Conservation (phyloP, 257 asterid species). For the Linderniella brevidens region DNA sequence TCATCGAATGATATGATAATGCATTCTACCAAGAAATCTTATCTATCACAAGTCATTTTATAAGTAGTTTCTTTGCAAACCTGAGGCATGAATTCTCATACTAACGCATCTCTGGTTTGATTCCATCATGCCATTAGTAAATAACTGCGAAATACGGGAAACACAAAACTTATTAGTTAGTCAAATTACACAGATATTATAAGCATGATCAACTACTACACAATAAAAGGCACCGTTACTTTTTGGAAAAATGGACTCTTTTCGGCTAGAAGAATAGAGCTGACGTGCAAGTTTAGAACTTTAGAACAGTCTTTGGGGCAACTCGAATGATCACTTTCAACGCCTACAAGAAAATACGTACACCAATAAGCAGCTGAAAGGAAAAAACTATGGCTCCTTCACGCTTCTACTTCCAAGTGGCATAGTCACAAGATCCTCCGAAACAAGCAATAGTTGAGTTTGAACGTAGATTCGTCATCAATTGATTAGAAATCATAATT, state of each 20-base stretch:
- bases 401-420: too few relatives aligned
- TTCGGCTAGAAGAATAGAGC: conserved; percentile 80
- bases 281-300: conserved; percentile 53
- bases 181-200: too few relatives aligned
- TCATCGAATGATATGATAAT: too few relatives aligned
- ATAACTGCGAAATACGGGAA: conserved; percentile 32
- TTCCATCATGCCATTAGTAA: conserved; percentile 96
- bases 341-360: neutral
- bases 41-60: too few relatives aligned
- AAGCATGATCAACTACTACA: conserved; percentile 5
- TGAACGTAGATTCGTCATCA: too few relatives aligned
- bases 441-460: neutral
- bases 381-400: too few relatives aligned
- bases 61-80: too few relatives aligned
- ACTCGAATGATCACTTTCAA: conserved; percentile 47
- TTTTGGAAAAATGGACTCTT: conserved; percentile 78
- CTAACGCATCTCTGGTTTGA: conserved; percentile 94
- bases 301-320: conserved; percentile 50
- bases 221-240: conserved; percentile 16
- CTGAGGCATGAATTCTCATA: conserved; percentile 74
- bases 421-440: too few relatives aligned
- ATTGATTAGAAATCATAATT: conserved; percentile 1
- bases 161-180: conserved; percentile 1
- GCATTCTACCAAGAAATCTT: too few relatives aligned
- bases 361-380: too few relatives aligned